Conservation (phyloP, 2,329 filamentous ascomycete species). For the Geosmithia putterillii region DNA sequence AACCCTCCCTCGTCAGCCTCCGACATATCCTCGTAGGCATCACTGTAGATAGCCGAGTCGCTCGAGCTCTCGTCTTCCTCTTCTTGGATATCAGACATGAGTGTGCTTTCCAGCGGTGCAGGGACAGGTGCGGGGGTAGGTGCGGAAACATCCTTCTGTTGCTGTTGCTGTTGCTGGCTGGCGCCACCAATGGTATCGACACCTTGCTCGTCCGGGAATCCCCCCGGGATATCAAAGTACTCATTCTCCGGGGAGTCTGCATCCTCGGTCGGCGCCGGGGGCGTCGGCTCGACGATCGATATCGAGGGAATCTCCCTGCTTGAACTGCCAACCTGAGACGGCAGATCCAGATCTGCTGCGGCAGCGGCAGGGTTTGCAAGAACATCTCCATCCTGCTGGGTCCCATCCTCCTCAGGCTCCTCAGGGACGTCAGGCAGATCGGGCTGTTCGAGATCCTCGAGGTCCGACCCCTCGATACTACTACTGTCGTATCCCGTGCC, state of each 20-base stretch:
- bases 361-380: background rate
- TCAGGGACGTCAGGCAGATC: background rate
- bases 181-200: background rate
- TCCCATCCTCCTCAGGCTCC: background rate
- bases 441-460: slow-evolving; percentile 9
- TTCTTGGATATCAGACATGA: slow-evolving; percentile 21
- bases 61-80: slow-evolving; percentile 30
- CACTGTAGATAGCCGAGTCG: slow-evolving; percentile 54
- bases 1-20: slow-evolving; percentile 56
- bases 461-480: slow-evolving; percentile 21
- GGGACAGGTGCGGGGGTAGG: background rate
- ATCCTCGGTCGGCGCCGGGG: slow-evolving; percentile 11
- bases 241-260: slow-evolving; percentile 13
- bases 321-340: background rate
- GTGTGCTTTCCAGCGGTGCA: background rate
- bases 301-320: slow-evolving; percentile 25
- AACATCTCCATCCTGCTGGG: background rate
- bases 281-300: slow-evolving; percentile 30
- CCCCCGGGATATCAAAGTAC: slow-evolving; percentile 43
- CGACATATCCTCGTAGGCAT: slow-evolving; percentile 62
- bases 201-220: slow-evolving; percentile 36
- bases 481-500: slow-evolving; percentile 52
- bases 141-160: background rate
- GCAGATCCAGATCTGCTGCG: background rate
- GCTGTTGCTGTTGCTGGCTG: background rate